Conservation (phyloP, 192 early-diverging fungal genomes). For the Funneliformis geosporum region DNA sequence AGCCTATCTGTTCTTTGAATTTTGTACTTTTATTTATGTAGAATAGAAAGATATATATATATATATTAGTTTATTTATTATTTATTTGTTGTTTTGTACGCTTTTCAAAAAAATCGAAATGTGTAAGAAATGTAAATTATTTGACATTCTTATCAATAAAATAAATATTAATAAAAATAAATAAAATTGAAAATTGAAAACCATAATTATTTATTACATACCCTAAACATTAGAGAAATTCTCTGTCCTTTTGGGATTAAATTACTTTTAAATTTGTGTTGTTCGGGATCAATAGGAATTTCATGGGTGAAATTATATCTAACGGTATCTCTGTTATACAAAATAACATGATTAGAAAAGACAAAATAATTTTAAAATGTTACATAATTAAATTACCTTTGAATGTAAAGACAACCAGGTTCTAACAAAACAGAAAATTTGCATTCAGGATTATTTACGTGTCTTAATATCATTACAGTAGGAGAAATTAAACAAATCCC, state of each 20-base stretch:
- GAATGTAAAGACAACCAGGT: conserved; percentile 72
- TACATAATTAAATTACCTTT: conserved; percentile 42
- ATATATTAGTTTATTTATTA: too few relatives aligned
- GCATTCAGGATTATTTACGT: conserved; percentile 58
- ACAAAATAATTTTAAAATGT: neutral
- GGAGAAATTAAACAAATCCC: conserved; percentile 74
- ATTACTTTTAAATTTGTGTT: conserved; percentile 56
- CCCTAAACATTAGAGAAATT: conserved; percentile 77
- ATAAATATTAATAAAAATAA: too few relatives aligned
- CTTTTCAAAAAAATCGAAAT: too few relatives aligned
- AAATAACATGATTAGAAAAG: neutral
- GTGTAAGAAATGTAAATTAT: too few relatives aligned
- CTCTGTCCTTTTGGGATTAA: conserved; percentile 58
- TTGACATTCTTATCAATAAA: too few relatives aligned
- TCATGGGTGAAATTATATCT: conserved; percentile 82
- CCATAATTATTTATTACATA: conserved; percentile 34
- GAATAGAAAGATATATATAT: too few relatives aligned
- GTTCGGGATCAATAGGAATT: conserved; percentile 55
- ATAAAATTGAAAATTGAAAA: too few relatives aligned
- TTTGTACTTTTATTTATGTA: neutral
- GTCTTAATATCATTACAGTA: conserved; percentile 71
- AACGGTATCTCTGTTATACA: conserved; percentile 48
- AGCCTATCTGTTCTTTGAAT: neutral
- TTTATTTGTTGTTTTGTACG: too few relatives aligned
- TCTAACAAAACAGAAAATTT: conserved; percentile 65